Conservation (phyloP, 2,329 filamentous ascomycete genomes). For the Xylaria multiplex region DNA sequence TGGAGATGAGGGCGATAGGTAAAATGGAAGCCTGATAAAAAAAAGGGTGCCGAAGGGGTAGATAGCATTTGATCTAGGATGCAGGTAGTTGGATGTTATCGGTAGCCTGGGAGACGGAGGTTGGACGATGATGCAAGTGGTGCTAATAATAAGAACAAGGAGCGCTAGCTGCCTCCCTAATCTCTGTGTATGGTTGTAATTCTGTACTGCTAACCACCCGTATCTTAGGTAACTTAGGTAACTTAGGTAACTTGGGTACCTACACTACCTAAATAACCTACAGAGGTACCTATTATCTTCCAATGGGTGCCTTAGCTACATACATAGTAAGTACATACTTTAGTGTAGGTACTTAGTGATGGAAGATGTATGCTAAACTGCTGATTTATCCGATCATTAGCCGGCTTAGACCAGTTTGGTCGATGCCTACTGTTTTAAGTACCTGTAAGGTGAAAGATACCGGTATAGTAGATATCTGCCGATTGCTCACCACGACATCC, state of each 20-base stretch:
- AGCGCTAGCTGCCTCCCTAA: not conserved
- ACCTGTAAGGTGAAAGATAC: not conserved
- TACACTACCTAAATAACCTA: too few relatives aligned
- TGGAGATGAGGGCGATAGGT: slow-evolving; percentile 23
- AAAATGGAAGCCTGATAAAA: slow-evolving; percentile 21
- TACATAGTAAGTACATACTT: too few relatives aligned
- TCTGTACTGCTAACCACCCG: not conserved
- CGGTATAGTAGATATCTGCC: slow-evolving; percentile 10
- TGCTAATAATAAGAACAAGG: slow-evolving; percentile 29
- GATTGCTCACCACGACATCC: slow-evolving; percentile 10
- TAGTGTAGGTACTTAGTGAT: too few relatives aligned
- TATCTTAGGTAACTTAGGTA: not conserved
- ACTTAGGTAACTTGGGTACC: not conserved
- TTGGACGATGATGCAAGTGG: slow-evolving; percentile 39
- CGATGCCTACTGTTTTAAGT: not conserved
- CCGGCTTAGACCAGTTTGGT: slow-evolving; percentile 21
- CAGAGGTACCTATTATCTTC: too few relatives aligned
- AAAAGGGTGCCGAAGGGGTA: slow-evolving; percentile 7
- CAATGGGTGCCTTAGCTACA: too few relatives aligned
- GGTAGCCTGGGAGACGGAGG: slow-evolving; percentile 14
- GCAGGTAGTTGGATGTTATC: slow-evolving; percentile 23
- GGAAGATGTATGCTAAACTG: not conserved
- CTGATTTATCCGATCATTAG: slow-evolving; percentile 24
- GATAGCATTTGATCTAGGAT: not conserved
- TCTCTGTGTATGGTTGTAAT: not conserved